Conservation (phyloP, 306 rosid genomes). For the Neltuma alba region DNA sequence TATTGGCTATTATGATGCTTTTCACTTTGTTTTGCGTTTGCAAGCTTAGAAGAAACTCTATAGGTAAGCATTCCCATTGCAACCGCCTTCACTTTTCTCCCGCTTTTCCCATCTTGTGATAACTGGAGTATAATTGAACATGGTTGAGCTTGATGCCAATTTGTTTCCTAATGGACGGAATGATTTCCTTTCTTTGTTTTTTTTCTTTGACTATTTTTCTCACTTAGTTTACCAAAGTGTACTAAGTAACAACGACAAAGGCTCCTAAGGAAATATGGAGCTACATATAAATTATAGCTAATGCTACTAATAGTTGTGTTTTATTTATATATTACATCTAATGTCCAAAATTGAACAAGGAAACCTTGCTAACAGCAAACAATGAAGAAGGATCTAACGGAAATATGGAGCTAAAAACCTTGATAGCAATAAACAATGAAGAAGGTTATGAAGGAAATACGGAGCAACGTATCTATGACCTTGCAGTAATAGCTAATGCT, state of each 20-base stretch:
- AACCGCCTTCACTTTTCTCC: not conserved
- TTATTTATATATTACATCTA: not conserved
- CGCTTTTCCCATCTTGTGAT: too few relatives aligned
- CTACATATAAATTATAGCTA: not conserved
- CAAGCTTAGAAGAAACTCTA: not conserved
- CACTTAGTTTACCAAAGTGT: not conserved
- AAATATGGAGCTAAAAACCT: not conserved
- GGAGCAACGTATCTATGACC: not conserved
- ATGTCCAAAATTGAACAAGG: not conserved
- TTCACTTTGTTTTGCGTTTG: not conserved
- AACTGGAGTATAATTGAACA: not conserved
- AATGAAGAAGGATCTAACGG: not conserved
- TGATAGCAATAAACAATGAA: not conserved
- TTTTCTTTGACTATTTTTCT: not conserved
- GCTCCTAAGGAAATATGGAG: not conserved
- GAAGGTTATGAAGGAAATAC: not conserved
- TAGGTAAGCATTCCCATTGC: not conserved
- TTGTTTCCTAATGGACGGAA: not conserved
- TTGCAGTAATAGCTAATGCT: not conserved
- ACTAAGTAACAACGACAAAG: not conserved
- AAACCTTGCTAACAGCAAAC: not conserved
- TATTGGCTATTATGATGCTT: not conserved
- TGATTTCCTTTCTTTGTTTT: not conserved
- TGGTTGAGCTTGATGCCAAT: not conserved
- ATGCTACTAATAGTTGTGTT: not conserved